A percentile compares a stretch with the other conserved stretches of the same genome.
Conservation (phyloP, 345 rosid genomes). For the Hypericum androsaemum region DNA sequence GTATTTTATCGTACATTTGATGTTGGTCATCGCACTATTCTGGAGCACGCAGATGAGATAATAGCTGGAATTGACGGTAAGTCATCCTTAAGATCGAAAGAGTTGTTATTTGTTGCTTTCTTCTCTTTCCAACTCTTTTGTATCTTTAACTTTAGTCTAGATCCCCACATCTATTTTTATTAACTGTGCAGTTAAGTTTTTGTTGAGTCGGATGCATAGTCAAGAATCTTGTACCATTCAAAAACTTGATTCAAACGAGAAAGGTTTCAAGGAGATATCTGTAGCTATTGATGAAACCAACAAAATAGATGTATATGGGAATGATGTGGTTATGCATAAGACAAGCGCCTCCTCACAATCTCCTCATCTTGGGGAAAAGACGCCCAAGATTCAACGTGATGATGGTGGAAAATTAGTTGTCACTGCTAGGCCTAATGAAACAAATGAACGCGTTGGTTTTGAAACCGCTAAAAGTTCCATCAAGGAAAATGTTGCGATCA, state of each 20-base stretch:
- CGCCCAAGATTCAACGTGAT: constrained; percentile 7
- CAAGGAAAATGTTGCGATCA: no score
- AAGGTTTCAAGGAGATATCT: constrained; percentile 16
- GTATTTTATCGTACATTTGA: constrained; percentile 66
- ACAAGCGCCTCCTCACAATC: no score
- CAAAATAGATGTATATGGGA: no score
- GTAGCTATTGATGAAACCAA: constrained; percentile 5
- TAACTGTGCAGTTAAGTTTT: constrained; percentile 51
- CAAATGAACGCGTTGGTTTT: no score
- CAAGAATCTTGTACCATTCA: constrained; percentile 15
- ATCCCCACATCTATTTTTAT: constrained; percentile 11
- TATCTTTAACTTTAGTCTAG: constrained; percentile 3
- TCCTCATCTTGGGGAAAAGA: constrained; percentile 1
- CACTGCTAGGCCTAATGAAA: constrained; percentile 3
- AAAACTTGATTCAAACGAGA: constrained; percentile 24
- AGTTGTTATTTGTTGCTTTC: background rate
- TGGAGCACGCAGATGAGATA: constrained; percentile 48
- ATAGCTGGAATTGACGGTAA: constrained; percentile 66
- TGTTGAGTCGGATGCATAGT: constrained; percentile 41
- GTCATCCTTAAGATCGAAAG: constrained; percentile 7
- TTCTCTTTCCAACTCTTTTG: background rate
- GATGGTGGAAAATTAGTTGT: constrained; percentile 13
- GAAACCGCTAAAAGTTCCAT: no score
- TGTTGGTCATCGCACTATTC: constrained; percentile 35
- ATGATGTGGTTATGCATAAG: no score